Evolutionary conservation across 805 yeast species (phyloP), one percentile per base, ranked within the genome.

Genomic region (Nakazawaea pomicola): DNA sequence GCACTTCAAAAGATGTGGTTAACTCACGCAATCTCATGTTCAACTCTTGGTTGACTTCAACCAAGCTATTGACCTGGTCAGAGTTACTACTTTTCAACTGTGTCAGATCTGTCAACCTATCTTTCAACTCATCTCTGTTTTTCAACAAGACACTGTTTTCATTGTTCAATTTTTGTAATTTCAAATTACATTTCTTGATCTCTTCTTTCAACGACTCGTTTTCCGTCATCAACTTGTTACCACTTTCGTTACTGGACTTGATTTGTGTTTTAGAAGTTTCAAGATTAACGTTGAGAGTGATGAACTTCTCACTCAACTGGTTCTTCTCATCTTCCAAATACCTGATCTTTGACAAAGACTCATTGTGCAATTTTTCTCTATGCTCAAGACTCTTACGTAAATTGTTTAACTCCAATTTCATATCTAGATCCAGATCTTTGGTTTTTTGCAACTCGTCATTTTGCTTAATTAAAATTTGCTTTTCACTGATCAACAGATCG

Each of bases 41-140:
- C 37, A 84, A 57, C 52, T 87, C 95, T 38, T 86, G 91, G 45
- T 80, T 75, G 55, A 85, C 88, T 48, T 77, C 80, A 51, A 74
- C 80, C 45, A 77, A 51, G 0, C 67, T 49, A 29, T 74, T 80
- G 7, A 68, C 63, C 43, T 69, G 72, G 19, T 68, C 74, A 38
- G 50, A 50, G 1, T 58, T 48, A 7, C 43, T 45, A 9, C 40
- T 21, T 44, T 54, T 62, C 14, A 51, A 38, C 32, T 53, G 60
- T 21, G 57, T 56, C n/a, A 60, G 50, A 33, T 67, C 68, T 36
- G 57, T 60, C 42, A 57, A 61, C 39, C 67, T 68, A 29, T 57
- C 61, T 30, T 61, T 64, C 17, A 67, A 43, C 28, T 61, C 67
- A 23, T 68, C 75, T 10, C 67, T 53, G 24, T 66, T 67, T 24